Evolutionary conservation across 2,329 filamentous ascomycete species (phyloP).

Genomic region (Talaromyces sp.): DNA sequence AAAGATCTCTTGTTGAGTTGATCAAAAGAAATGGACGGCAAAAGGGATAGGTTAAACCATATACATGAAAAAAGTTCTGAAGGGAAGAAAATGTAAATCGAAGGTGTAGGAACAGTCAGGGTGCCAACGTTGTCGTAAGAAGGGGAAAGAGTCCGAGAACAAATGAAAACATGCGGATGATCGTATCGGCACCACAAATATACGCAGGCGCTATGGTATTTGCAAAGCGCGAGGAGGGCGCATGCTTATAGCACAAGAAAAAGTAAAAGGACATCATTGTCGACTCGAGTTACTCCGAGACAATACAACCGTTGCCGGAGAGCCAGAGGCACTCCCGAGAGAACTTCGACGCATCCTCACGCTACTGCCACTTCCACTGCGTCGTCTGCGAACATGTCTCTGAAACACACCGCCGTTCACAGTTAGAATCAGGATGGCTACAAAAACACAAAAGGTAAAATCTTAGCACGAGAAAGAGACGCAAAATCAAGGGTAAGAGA

Average conservation of each 20-base stretch:
- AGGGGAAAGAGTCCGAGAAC: constrained; percentile 24
- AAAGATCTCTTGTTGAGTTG: background rate
- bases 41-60: constrained; percentile 29
- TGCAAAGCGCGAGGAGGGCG: constrained; percentile 26
- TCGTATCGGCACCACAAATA: constrained; percentile 28
- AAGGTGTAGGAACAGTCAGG: constrained; percentile 8
- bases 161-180: constrained; percentile 25
- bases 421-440: constrained; percentile 43
- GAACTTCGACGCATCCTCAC: constrained; percentile 40
- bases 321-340: constrained; percentile 33
- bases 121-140: constrained; percentile 20
- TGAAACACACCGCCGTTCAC: constrained; percentile 44
- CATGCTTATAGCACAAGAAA: constrained; percentile 15
- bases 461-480: constrained; percentile 41
- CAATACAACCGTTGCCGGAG: constrained; percentile 34
- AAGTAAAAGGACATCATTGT: constrained; percentile 25
- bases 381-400: constrained; percentile 43
- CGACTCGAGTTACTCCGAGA: constrained; percentile 44
- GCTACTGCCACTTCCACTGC: constrained; percentile 42
- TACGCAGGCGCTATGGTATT: constrained; percentile 38
- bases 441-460: constrained; percentile 26
- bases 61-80: constrained; percentile 37
- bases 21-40: constrained; percentile 13
- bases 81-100: constrained; percentile 22
- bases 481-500: constrained; percentile 21